These are phyloP conservation scores for Lactarius hengduanensis DNA, from an alignment of 768 basidiomycete genomes.

Conservation along the genomic window DNA sequence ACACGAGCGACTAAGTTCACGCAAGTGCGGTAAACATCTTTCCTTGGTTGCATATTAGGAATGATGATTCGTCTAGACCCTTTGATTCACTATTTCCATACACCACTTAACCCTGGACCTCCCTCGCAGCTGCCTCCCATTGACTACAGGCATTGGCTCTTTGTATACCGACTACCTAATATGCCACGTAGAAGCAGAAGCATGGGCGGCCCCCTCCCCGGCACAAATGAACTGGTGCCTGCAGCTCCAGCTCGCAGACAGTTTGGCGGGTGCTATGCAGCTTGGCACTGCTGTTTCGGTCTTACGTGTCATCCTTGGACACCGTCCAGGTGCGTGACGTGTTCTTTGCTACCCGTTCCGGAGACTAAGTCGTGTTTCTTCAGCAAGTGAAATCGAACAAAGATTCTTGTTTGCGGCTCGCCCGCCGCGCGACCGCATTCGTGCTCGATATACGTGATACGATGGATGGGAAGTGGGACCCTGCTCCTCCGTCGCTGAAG, in stretches of 20 bases:
- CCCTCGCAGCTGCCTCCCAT: neutral
- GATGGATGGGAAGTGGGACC: conserved; percentile 21
- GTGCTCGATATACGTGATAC: conserved; percentile 19
- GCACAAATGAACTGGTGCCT: conserved; percentile 5
- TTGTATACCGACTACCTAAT: no score
- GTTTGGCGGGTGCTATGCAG: conserved; percentile 9
- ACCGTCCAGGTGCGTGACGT: conserved; percentile 11
- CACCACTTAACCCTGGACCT: neutral
- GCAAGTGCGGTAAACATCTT: neutral
- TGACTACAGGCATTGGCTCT: neutral
- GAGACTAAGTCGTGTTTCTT: neutral
- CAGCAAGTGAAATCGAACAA: conserved; percentile 18
- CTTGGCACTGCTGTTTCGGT: conserved; percentile 7
- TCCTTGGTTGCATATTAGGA: neutral
- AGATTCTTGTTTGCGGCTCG: conserved; percentile 11
- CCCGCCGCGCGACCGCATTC: conserved; percentile 13
- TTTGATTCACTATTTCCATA: neutral
- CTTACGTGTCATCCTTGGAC: conserved; percentile 2
- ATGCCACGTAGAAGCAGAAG: conserved; percentile 2
- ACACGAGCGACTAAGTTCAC: neutral
- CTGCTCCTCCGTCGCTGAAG: conserved; percentile 12
- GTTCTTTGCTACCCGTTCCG: neutral
- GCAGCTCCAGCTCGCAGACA: conserved; percentile 10
- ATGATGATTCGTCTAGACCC: neutral
- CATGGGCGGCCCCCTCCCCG: conserved; percentile 1